Evolutionary conservation across 2,329 filamentous ascomycete genomes (phyloP), one percentile per base, ranked within the genome.

Genomic region (Venturia pyrina): DNA sequence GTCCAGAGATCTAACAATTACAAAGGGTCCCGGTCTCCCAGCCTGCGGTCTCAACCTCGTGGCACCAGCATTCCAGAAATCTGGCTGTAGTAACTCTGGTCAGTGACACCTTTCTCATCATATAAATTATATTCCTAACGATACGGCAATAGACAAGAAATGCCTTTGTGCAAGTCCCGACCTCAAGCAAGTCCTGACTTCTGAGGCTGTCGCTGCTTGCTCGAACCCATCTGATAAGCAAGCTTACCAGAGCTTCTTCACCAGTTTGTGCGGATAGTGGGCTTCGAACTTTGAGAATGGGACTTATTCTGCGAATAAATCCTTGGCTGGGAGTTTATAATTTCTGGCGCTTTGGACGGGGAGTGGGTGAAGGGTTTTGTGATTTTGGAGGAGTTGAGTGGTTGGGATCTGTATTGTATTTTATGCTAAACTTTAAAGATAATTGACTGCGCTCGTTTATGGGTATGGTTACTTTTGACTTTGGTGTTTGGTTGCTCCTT

Each of bases 341-440:
- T 37, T 37, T 11, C 19, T 43, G 41, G 41, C 15, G 41, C 10
- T 15, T 17, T 8, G 46, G 46, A 11, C 5, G 46, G 8, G 19
- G 46, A 21, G 15, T 2, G 53, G 53, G 17, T n/a, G 24, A 11
- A 2, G 53, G 53, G 21, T 59, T 59, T 37, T 21, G 10, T 59
- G 28, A 17, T 3, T n/a, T 21, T n/a, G 34, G 5, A 3, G 50
- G 53, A 37, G 53, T 59, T 37, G 8, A 28, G 40, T 5, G 32
- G 50, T 28, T 28, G 53, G 53, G 48, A 53, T 11, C 17, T 37
- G 53, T 53, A 28, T 21, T 53, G 28, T 37, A 34, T 59, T 37
- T 17, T 37, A 59, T 59, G 32, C 53, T 59, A 59, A 59, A 59
- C 53, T 37, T 57, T 59, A 59, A 59, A 59, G 28, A 59, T 59